Evolutionary conservation across 2,329 filamentous ascomycete species (phyloP).

Genomic region (Beauveria australis): DNA sequence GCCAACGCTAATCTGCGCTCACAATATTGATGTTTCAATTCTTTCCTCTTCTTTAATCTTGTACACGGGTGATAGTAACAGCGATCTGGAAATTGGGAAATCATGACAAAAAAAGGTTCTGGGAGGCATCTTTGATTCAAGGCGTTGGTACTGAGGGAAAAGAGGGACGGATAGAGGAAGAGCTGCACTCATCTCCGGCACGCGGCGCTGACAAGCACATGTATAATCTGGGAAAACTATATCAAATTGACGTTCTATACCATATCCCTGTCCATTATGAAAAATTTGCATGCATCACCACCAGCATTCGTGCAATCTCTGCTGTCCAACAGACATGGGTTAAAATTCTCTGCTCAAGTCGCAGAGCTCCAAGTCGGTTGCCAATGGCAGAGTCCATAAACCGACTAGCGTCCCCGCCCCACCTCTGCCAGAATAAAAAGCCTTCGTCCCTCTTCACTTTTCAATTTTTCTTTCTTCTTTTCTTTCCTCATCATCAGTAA

Average conservation of each 20-base stretch:
- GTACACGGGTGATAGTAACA: neutral
- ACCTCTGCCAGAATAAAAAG: slow-evolving; percentile 7
- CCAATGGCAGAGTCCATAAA: slow-evolving; percentile 7
- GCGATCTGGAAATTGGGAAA: neutral
- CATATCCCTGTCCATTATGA: neutral
- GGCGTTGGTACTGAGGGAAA: neutral
- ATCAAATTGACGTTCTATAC: neutral
- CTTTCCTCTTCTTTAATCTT: neutral
- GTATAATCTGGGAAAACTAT: neutral
- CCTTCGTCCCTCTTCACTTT: slow-evolving; percentile 1
- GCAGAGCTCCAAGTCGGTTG: neutral
- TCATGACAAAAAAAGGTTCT: slow-evolving; percentile 1
- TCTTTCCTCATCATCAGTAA: slow-evolving; percentile 36
- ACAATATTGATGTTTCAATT: neutral
- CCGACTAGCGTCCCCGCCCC: slow-evolving; percentile 7
- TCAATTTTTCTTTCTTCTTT: slow-evolving; percentile 19
- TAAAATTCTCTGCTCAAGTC: neutral
- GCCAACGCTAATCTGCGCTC: neutral
- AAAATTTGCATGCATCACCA: neutral
- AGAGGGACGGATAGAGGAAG: neutral
- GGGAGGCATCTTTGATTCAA: neutral
- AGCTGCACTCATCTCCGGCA: neutral
- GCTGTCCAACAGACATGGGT: neutral
- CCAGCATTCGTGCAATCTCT: neutral
- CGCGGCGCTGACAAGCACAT: neutral